Evolutionary conservation across 371 early-diverging fungal species (phyloP), one percentile per base, ranked within the genome.

Genomic region (Dentiscutata heterogama): DNA sequence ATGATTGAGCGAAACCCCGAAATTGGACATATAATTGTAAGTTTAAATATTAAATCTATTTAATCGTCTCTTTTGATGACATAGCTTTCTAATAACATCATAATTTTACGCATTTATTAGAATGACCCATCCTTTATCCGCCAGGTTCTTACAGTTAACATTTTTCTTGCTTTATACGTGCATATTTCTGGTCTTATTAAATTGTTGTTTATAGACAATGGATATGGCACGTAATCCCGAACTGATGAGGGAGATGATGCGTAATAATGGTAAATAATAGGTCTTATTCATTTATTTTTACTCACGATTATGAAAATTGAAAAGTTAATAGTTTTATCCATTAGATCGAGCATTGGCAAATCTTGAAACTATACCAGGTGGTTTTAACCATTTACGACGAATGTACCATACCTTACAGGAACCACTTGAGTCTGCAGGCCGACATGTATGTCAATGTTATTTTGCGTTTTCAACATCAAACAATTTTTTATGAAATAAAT

Each of bases 311-410:
- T 46, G 13, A n/a, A 10, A 8, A 54, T 16, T 2, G 13, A 74
- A 29, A 53, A 39, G 4, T 22, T 76, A 60, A 60, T 56, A n/a
- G 6, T 22, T 46, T 53, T 53, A 67, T 35, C 27, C 10, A 75
- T 35, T 42, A 79, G 96, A 96, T 84, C 92, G 95, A 50, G 95
- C 95, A 27, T 86, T 96, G 54, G 93, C 94, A n/a, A 96, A 96
- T 81, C 89, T 96, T 80, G 96, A 96, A 84, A 88, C 91, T 87
- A 86, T 94, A 68, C 96, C 96, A 2, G 96, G 96, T 54, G 96
- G 96, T 58, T 95, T 94, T 83, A 94, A 95, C 72, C 94, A 95
- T 85, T 88, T 96, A 78, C 92, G 92, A 71, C 87, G 94, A 61
- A 92, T 96, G 92, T 95, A 95, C 84, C 89, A 92, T 73, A 91